phyloP scores from a whole-genome alignment of 352 stramenopile species.

The Pythium folliculosum region DNA sequence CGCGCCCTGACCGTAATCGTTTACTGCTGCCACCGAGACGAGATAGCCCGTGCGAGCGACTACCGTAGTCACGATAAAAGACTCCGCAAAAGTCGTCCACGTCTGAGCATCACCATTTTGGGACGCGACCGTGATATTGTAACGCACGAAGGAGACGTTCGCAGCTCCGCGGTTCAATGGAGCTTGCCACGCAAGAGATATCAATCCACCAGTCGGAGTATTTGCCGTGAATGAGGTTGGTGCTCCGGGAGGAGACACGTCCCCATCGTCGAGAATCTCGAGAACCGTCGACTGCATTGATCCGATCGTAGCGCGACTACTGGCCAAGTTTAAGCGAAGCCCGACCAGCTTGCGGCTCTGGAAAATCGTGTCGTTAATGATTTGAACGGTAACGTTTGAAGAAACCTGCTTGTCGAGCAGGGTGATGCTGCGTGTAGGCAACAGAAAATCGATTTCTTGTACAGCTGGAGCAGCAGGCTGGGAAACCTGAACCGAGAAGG shows the following conservation, averaged over 20 bases:
- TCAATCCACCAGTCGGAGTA: constrained; percentile 33
- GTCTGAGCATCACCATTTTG: constrained; percentile 14
- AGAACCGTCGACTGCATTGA: constrained; percentile 19
- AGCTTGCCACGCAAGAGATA: constrained; percentile 35
- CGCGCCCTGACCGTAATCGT: constrained; percentile 22
- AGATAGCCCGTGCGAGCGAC: constrained; percentile 34
- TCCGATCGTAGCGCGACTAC: constrained; percentile 34
- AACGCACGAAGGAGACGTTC: constrained; percentile 34
- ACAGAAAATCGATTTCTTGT: constrained; percentile 36
- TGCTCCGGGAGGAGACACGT: constrained; percentile 40
- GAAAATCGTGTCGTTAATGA: constrained; percentile 47
- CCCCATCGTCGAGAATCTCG: constrained; percentile 55
- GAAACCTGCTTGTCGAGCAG: constrained; percentile 34
- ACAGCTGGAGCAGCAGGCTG: constrained; percentile 1
- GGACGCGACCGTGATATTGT: constrained; percentile 31
- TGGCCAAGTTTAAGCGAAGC: constrained; percentile 29
- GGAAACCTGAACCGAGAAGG: constrained; percentile 16
- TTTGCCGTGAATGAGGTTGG: constrained; percentile 22
- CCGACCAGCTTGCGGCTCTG: constrained; percentile 46
- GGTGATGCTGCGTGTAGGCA: constrained; percentile 19
- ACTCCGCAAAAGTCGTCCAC: constrained; percentile 22
- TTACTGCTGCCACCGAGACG: constrained; percentile 37
- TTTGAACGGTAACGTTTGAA: constrained; percentile 26
- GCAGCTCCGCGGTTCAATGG: constrained; percentile 38
- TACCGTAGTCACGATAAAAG: constrained; percentile 29